Evolutionary conservation across 768 basidiomycete genomes (phyloP).

Genomic region (Dacryopinax primogenitus): DNA sequence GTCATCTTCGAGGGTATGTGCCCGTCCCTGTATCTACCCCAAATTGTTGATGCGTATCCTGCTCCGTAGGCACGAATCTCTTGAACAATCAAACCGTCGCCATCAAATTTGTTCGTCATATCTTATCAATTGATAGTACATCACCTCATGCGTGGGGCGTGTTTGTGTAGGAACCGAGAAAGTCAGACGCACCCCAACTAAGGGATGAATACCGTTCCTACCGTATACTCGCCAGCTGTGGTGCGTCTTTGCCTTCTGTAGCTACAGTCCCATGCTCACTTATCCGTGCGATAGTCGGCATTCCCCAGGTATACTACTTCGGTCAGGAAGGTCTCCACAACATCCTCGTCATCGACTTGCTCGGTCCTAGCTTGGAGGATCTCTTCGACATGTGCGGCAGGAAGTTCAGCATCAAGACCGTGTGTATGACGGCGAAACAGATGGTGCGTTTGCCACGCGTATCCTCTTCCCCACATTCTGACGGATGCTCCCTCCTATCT

Average conservation of each 20-base stretch:
- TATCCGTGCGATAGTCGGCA: conserved; percentile 55
- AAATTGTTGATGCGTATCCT: conserved; percentile 9
- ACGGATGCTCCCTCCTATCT: no score
- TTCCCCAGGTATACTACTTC: conserved; percentile 99
- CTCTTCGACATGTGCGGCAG: conserved; percentile 98
- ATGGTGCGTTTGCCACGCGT: conserved; percentile 45
- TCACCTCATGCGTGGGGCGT: conserved; percentile 15
- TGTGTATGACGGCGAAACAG: conserved; percentile 97
- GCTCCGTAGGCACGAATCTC: conserved; percentile 71
- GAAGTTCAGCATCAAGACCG: conserved; percentile 95
- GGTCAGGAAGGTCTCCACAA: conserved; percentile 97
- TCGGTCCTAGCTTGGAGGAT: conserved; percentile 94
- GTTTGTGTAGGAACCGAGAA: conserved; percentile 65
- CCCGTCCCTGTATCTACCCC: conserved; percentile 10
- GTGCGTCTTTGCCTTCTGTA: conserved; percentile 14
- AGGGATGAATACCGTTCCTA: conserved; percentile 96
- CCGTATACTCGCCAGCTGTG: conserved; percentile 30
- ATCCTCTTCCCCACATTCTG: no score
- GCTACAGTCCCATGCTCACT: not conserved
- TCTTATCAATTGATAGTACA: conserved; percentile 15
- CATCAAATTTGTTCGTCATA: conserved; percentile 90
- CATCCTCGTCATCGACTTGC: conserved; percentile 93
- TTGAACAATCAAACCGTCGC: conserved; percentile 98
- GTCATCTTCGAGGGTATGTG: conserved; percentile 79
- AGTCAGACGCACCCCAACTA: conserved; percentile 91